Evolutionary conservation across 2,329 filamentous ascomycete genomes (phyloP).

Genomic region (Colletotrichum tamarilloi): DNA sequence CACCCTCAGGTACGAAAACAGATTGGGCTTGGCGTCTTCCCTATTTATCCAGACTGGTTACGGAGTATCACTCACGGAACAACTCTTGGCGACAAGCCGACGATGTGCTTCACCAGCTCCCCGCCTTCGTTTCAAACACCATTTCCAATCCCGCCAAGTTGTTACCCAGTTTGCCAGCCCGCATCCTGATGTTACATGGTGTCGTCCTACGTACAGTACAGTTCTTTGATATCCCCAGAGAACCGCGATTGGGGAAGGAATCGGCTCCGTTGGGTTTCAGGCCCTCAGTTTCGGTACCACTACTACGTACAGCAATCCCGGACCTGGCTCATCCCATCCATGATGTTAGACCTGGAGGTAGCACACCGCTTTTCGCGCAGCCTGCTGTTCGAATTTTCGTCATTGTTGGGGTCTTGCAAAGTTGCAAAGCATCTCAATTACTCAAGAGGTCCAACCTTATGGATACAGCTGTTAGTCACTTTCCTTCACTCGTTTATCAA

Average conservation of each 20-base stretch:
- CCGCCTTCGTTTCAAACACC: conserved; percentile 8
- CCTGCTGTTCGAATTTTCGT: not conserved
- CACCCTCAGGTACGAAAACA: not conserved
- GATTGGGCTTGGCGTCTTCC: not conserved
- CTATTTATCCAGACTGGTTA: not conserved
- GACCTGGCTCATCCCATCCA: not conserved
- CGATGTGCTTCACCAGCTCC: not conserved
- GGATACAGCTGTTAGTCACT: not conserved
- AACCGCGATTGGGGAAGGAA: not conserved
- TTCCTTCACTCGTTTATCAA: not conserved
- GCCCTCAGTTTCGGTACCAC: not conserved
- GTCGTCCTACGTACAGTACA: not conserved
- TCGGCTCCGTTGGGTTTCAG: not conserved
- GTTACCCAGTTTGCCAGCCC: not conserved
- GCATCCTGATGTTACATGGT: not conserved
- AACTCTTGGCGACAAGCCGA: not conserved
- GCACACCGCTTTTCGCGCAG: conserved; percentile 8
- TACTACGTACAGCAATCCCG: not conserved
- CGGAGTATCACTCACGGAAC: too few relatives aligned
- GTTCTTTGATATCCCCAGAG: not conserved
- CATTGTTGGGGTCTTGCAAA: not conserved
- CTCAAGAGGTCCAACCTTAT: not conserved
- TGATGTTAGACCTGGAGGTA: not conserved
- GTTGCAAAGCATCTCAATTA: not conserved
- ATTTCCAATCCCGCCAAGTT: conserved; percentile 1